These are phyloP conservation scores for Phtheirospermum japonicum DNA, from an alignment of 257 asterid species.

Conservation along the genomic window DNA sequence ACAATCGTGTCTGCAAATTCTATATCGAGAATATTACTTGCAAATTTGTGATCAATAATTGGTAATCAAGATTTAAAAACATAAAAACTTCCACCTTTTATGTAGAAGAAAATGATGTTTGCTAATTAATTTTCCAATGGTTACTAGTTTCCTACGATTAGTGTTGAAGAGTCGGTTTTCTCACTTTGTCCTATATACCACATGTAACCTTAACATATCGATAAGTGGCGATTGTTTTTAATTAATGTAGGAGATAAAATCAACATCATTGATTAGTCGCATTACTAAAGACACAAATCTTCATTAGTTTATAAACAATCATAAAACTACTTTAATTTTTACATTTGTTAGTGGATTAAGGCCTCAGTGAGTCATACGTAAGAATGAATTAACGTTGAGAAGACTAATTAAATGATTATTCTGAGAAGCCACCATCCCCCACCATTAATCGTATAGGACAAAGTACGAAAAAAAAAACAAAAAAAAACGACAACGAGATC, in stretches of 20 bases:
- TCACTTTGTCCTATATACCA: no score
- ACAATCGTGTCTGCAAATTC: no score
- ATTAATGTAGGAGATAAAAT: constrained; percentile 9
- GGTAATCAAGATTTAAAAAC: not conserved
- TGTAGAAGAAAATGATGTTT: not conserved
- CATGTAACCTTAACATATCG: constrained; percentile 23
- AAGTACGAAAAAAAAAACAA: constrained; percentile 30
- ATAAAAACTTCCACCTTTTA: not conserved
- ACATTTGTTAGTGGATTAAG: constrained; percentile 45
- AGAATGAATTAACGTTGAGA: constrained; percentile 32
- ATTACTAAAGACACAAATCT: constrained; percentile 5
- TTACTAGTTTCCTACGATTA: not conserved
- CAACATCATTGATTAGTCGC: constrained; percentile 19
- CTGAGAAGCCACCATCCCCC: constrained; percentile 36
- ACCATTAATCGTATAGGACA: constrained; percentile 34
- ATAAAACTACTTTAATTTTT: constrained; percentile 30
- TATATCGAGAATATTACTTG: no score
- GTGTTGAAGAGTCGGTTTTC: not conserved
- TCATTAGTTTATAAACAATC: constrained; percentile 19
- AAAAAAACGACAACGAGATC: constrained; percentile 31
- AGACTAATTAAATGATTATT: constrained; percentile 28
- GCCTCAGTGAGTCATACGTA: constrained; percentile 37
- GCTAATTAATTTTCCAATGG: no score
- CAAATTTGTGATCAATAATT: no score
- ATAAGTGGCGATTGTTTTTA: constrained; percentile 19